Base-by-base conservation (phyloP, 2,329 filamentous ascomycete genomes). In the Talaromyces albobiverticillius region DNA sequence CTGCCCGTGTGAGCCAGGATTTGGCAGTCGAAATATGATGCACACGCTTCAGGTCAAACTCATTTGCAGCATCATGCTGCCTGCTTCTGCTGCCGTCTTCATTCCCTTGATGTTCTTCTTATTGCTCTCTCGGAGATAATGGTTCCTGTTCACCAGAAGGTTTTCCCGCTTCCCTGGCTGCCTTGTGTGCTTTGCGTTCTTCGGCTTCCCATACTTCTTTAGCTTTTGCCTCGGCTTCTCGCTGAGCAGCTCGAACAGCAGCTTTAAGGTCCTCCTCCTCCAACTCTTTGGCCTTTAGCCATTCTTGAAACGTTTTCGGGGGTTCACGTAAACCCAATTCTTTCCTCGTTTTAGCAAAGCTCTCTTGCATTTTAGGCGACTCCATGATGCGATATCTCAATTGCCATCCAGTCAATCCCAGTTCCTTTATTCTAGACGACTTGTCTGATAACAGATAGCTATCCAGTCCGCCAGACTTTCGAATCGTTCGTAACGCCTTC, bases 371-470 rank as follows among this genome's bases (percentile, higher is more conserved):
- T 18, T 75, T 74, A 1, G 79, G 76, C 4, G 85, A 91, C 76
- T 93, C 89, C 86, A 96, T 90, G 57, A 99, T 78, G 58, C 89
- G 82, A 89, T 91, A 96, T 60, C 94, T 80, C 65, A 99, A 76
- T 63, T 86, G 84, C 94, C 94, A 99, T 6, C 94, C 94, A 60
- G 87, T 87, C 50, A 93, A 85, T 4, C 94, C 94, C 54, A 99
- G 78, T 72, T 96, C 90, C 76, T 86, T 89, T 67, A 97, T 81
- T 59, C 94, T 82, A 38, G 79, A 81, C 14, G 87, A 78, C 74
- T 90, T 94, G 69, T 85, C 82, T 61, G 90, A 91, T 40, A 96
- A 79, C 43, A 99, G 78, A 75, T 99, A 99, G 66, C 91, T 85
- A 71, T 99, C 94, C 60, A 99, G 79, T 7, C 94, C 91, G 56